Base-by-base conservation (phyloP, 441 rosid genomes). In the Heliophila coronopifolia region DNA sequence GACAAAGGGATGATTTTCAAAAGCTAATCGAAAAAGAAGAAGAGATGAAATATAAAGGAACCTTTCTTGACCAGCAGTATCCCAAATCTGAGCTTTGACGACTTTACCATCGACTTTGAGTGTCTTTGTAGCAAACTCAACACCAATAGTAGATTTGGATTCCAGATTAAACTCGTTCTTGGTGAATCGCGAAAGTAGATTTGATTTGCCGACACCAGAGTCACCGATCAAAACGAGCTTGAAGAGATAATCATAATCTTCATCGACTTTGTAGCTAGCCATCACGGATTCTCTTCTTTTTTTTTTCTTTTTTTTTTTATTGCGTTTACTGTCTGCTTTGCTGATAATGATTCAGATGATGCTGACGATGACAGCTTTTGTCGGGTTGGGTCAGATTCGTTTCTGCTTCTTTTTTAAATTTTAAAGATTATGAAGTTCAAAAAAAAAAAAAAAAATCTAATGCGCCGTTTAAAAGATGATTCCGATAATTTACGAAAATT, bases 41-140 rank as follows among this genome's bases (percentile, higher is more conserved):
- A 13, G 23, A 19, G 7, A 17, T 3, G 22, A 34, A 30, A 13
- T 2, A 45, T 4, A 14, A 15, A 6, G 57, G 34, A 13, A 70
- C 80, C 85, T 76, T 49, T 79, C 82, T 52, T 76, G 85, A 15
- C 81, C 85, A 66, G 85, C 85, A 41, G 85, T 79, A 58, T 79
- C 85, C 85, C 85, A 79, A 68, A 76, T 79, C 76, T 74, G 82
- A 64, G 85, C 82, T 76, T 79, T 76, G 65, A 79, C 36, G 55
- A 79, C 76, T 65, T 79, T 79, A 30, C 49, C 54, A 49, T 79
- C 68, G 35, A 78, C 44, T 50, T 23, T 69, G 54, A 67, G 54
- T 25, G 76, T 76, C 64, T 76, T 73, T 3, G 81, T 77, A 40
- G 80, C 83, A 50, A 77, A 77, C 59, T 77, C 80, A 20, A 77